phyloP scores from a whole-genome alignment of 495 filamentous ascomycete genomes.

The Aspergillus funiculosus region DNA sequence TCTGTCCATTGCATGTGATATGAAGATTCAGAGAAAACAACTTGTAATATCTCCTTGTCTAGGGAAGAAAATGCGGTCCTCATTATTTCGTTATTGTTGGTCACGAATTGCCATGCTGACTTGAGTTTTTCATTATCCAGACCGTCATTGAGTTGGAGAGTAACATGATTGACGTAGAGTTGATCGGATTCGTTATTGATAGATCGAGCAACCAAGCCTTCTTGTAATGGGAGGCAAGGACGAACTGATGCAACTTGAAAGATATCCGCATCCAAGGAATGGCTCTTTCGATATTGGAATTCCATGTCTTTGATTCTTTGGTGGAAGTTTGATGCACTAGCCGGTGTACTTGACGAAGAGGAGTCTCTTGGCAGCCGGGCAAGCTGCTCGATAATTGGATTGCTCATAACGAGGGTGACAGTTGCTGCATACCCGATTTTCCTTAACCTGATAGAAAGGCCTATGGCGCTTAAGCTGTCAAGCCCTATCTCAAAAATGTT shows the following conservation, averaged over 20 bases:
- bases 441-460: slow-evolving; percentile 59
- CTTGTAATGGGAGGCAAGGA: slow-evolving; percentile 61
- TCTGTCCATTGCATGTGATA: slow-evolving; percentile 21
- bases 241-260: slow-evolving; percentile 18
- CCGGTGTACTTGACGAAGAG: not conserved
- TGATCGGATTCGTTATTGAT: slow-evolving; percentile 52
- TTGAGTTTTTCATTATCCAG: slow-evolving; percentile 49
- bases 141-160: slow-evolving; percentile 47
- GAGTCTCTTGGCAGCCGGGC: slow-evolving; percentile 20
- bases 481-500: slow-evolving; percentile 39
- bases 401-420: slow-evolving; percentile 61
- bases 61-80: slow-evolving; percentile 61
- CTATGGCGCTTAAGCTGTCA: slow-evolving; percentile 40
- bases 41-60: slow-evolving; percentile 55
- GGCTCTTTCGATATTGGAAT: slow-evolving; percentile 50
- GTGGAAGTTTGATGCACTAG: slow-evolving; percentile 11
- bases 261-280: slow-evolving; percentile 7
- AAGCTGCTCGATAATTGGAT: slow-evolving; percentile 55
- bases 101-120: slow-evolving; percentile 47
- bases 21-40: slow-evolving; percentile 39
- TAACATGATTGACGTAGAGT: slow-evolving; percentile 75
- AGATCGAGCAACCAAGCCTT: slow-evolving; percentile 73
- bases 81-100: slow-evolving; percentile 56
- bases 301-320: slow-evolving; percentile 36
- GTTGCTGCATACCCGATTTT: slow-evolving; percentile 50